phyloP scores from a whole-genome alignment of 176 grass and related monocot genomes.

The Musa beccarii region DNA sequence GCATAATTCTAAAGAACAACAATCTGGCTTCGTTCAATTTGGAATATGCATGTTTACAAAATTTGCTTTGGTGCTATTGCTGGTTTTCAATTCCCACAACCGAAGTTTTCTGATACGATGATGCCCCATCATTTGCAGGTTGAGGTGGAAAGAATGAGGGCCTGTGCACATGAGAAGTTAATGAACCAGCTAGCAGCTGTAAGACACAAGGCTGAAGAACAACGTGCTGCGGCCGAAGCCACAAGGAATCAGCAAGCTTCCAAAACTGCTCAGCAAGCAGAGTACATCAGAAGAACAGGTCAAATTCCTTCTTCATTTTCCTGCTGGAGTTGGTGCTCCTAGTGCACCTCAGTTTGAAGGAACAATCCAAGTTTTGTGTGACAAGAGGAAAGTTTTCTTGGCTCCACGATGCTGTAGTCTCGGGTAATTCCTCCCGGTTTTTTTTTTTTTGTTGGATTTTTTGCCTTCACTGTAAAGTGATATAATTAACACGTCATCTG shows the following conservation, averaged over 20 bases:
- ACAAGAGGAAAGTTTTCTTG: background rate
- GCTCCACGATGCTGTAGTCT: background rate
- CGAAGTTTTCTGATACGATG: background rate
- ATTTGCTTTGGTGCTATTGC: background rate
- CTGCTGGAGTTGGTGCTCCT: constrained; percentile 84
- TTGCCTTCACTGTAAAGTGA: background rate
- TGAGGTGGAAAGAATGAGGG: constrained; percentile 80
- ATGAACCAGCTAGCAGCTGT: constrained; percentile 66
- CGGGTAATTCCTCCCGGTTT: background rate
- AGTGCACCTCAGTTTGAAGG: background rate
- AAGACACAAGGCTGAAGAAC: constrained; percentile 58
- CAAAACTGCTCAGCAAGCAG: constrained; percentile 55
- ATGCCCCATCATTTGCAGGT: constrained; percentile 29
- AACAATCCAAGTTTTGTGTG: background rate
- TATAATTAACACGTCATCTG: background rate
- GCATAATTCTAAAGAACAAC: too few species aligned
- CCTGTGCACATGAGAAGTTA: constrained; percentile 54
- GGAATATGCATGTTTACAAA: background rate
- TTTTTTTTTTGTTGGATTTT: background rate
- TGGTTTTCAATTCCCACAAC: too few species aligned
- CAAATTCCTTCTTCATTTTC: constrained; percentile 45
- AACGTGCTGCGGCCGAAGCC: constrained; percentile 39
- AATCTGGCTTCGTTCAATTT: too few species aligned
- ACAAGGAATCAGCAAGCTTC: constrained; percentile 50
- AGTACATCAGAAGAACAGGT: constrained; percentile 79